phyloP scores from a whole-genome alignment of 176 grass and related monocot species.

The sorghum (Sorghum bicolor) region DNA sequence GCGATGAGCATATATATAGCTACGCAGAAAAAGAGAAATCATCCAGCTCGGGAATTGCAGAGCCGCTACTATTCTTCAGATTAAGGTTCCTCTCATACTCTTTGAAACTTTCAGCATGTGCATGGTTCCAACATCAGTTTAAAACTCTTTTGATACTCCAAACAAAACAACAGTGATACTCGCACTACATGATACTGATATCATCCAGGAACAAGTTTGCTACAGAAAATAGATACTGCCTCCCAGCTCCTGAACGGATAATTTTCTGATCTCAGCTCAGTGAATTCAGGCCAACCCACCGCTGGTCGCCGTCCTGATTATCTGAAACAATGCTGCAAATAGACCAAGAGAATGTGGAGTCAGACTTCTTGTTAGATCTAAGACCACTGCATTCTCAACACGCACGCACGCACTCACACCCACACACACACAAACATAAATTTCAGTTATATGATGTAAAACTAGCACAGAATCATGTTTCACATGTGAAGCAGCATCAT shows the following conservation, averaged over 20 bases:
- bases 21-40: neutral
- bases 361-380: conserved; percentile 2
- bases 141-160: neutral
- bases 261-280: neutral
- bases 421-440: too few relatives aligned
- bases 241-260: conserved; percentile 15
- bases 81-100: conserved; percentile 11
- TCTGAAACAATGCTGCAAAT: conserved; percentile 65
- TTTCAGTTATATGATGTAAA: neutral
- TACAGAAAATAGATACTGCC: conserved; percentile 25
- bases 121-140: conserved; percentile 2
- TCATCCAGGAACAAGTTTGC: conserved; percentile 17
- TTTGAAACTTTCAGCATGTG: conserved; percentile 12
- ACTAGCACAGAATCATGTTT: neutral
- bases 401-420: too few relatives aligned
- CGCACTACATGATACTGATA: conserved; percentile 22
- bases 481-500: neutral
- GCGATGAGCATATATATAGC: neutral
- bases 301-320: conserved; percentile 56
- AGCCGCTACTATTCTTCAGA: neutral
- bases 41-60: neutral
- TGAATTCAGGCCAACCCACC: conserved; percentile 36
- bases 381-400: neutral
- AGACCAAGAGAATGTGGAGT: neutral
- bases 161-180: neutral